Conservation (phyloP, 73 alveolate species). For the Tetrahymena thermophila region DNA sequence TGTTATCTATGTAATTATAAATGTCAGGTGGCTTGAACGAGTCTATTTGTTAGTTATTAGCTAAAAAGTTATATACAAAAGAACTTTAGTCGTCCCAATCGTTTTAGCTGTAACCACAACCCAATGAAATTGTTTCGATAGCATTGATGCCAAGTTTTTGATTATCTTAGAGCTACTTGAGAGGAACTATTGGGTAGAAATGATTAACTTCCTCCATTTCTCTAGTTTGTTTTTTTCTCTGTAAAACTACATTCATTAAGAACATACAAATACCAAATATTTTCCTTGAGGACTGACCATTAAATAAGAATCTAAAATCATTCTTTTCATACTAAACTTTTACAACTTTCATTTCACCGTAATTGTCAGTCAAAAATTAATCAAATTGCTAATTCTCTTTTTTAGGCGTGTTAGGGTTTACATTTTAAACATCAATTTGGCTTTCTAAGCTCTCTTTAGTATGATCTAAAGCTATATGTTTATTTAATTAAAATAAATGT, state of each 20-base stretch:
- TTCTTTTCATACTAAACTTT: background rate
- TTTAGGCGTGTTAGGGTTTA: background rate
- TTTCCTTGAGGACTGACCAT: background rate
- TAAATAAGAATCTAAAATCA: background rate
- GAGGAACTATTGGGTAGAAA: background rate
- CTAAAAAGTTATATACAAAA: background rate
- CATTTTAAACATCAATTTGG: background rate
- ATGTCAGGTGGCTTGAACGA: background rate
- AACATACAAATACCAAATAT: background rate
- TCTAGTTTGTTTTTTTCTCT: background rate
- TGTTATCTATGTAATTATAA: background rate
- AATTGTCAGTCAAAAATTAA: background rate
- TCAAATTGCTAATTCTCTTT: background rate
- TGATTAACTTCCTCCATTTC: background rate
- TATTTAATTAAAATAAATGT: background rate
- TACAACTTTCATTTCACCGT: background rate
- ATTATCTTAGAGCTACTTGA: background rate
- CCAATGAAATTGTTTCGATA: background rate
- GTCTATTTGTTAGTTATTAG: background rate
- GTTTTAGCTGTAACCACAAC: background rate
- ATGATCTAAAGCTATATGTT: background rate
- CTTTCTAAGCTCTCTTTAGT: background rate
- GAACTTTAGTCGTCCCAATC: background rate
- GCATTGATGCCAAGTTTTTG: background rate
- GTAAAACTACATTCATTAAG: background rate